These are phyloP conservation scores for Auriscalpium vulgare DNA, from an alignment of 768 basidiomycete genomes.

Conservation along the genomic window DNA sequence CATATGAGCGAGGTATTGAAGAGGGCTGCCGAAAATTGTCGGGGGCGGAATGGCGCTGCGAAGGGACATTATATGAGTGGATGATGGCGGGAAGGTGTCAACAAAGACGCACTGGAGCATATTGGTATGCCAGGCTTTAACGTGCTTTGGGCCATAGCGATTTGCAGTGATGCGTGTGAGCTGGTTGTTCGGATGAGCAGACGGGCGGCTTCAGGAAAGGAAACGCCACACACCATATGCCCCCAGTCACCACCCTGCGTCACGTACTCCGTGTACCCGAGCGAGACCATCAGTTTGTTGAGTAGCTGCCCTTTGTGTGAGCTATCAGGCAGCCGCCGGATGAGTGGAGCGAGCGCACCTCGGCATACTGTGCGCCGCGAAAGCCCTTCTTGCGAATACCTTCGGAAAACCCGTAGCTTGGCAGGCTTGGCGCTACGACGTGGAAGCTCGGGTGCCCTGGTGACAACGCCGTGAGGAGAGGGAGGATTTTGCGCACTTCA, in stretches of 20 bases:
- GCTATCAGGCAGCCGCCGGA: not conserved
- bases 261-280: slow-evolving; percentile 27
- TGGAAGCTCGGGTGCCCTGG: slow-evolving; percentile 21
- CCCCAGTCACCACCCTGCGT: slow-evolving; percentile 46
- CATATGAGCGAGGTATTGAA: slow-evolving; percentile 22
- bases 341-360: slow-evolving; percentile 10
- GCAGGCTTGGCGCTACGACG: slow-evolving; percentile 21
- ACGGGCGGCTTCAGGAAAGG: no score
- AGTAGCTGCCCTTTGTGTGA: slow-evolving; percentile 4
- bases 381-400: slow-evolving; percentile 21
- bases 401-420: slow-evolving; percentile 22
- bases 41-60: slow-evolving; percentile 14
- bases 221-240: slow-evolving; percentile 19
- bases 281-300: slow-evolving; percentile 23
- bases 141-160: slow-evolving; percentile 20
- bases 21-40: slow-evolving; percentile 15
- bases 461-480: slow-evolving; percentile 15
- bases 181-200: slow-evolving; percentile 7
- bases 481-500: slow-evolving; percentile 18
- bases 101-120: slow-evolving; percentile 18
- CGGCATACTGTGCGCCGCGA: slow-evolving; percentile 15
- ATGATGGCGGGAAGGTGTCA: not conserved
- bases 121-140: slow-evolving; percentile 29
- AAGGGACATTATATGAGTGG: slow-evolving; percentile 11
- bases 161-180: slow-evolving; percentile 19